These are phyloP conservation scores for Phaeosphaeriaceae sp. DNA, from an alignment of 2,329 filamentous ascomycete species.

Conservation along the genomic window DNA sequence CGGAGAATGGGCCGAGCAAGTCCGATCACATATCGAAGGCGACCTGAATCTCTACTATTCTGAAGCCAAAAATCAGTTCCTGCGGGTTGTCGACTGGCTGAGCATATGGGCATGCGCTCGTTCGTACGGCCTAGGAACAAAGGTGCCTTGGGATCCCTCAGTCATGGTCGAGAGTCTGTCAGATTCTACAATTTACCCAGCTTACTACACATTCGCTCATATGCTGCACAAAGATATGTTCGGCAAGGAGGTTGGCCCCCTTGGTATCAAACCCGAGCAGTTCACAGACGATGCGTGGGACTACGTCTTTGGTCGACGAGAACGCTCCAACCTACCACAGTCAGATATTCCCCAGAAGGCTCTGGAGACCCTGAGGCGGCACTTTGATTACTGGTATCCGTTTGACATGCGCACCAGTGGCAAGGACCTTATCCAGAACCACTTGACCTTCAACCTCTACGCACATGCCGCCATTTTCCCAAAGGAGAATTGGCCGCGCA, in stretches of 20 bases:
- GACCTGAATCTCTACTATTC: conserved; percentile 79
- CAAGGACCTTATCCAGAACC: conserved; percentile 76
- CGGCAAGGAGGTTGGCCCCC: conserved; percentile 61
- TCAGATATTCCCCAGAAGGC: conserved; percentile 76
- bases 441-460: conserved; percentile 95
- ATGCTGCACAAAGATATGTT: conserved; percentile 84
- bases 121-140: conserved; percentile 90
- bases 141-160: conserved; percentile 89
- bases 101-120: conserved; percentile 86
- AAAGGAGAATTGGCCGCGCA: conserved; percentile 84
- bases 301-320: conserved; percentile 83
- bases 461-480: conserved; percentile 90
- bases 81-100: conserved; percentile 88
- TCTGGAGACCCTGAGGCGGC: conserved; percentile 81
- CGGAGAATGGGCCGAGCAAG: conserved; percentile 76
- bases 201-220: conserved; percentile 67
- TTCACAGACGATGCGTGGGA: conserved; percentile 98
- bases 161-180: conserved; percentile 92
- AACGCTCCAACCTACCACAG: conserved; percentile 71
- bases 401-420: conserved; percentile 86
- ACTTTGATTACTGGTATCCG: conserved; percentile 98
- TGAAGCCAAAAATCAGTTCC: conserved; percentile 66
- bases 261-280: conserved; percentile 73
- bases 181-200: conserved; percentile 93
- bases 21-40: conserved; percentile 54